Evolutionary conservation across 2,329 filamentous ascomycete genomes (phyloP).

Genomic region (Colletotrichum simmondsii): DNA sequence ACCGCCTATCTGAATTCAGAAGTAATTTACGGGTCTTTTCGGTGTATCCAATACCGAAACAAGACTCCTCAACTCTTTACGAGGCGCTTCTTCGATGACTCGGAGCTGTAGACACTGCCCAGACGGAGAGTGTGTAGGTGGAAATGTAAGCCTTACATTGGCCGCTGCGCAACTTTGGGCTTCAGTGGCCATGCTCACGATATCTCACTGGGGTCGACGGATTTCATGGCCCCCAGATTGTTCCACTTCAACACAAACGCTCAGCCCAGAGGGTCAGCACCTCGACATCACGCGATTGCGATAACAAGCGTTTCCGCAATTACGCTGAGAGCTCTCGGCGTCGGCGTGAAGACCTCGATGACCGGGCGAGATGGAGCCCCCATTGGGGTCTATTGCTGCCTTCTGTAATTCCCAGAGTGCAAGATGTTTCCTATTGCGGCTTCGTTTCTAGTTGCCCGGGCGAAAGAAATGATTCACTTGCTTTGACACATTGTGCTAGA

Average conservation of each 20-base stretch:
- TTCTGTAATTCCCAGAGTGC: background rate
- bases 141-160: background rate
- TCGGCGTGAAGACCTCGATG: background rate
- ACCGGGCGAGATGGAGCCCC: background rate
- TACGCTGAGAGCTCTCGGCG: background rate
- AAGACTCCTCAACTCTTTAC: too few relatives aligned
- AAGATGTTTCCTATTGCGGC: background rate
- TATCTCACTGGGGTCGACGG: background rate
- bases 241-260: background rate
- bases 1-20: background rate
- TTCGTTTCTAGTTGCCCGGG: background rate
- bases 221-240: background rate
- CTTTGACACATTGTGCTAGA: too few relatives aligned
- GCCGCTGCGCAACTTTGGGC: background rate
- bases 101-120: background rate
- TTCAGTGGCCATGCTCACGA: background rate
- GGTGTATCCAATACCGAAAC: too few relatives aligned
- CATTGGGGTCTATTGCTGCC: background rate
- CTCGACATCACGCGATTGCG: background rate
- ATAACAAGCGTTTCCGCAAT: background rate
- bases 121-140: background rate
- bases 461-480: too few relatives aligned
- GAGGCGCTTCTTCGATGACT: background rate
- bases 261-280: background rate
- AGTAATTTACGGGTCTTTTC: background rate